A percentile compares a stretch with the other conserved stretches of the same genome.
These are phyloP conservation scores for Fusarium avenaceum DNA, from an alignment of 2,329 filamentous ascomycete genomes.

Conservation along the genomic window DNA sequence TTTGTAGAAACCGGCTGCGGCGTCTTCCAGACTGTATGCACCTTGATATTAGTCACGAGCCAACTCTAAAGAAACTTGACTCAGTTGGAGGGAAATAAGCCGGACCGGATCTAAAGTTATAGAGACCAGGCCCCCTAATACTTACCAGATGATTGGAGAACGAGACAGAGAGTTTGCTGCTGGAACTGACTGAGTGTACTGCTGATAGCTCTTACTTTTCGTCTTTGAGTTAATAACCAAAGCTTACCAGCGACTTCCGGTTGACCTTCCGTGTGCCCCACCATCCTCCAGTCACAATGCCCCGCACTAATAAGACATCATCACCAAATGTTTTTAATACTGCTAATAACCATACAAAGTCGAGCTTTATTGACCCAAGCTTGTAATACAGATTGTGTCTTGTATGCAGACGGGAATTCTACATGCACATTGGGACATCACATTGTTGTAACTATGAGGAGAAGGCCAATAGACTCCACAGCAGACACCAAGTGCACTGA, in stretches of 20 bases:
- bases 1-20: constrained; percentile 8
- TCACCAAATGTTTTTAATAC: background rate
- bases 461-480: background rate
- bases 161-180: background rate
- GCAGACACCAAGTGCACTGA: background rate
- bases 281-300: constrained; percentile 21
- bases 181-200: too few relatives aligned
- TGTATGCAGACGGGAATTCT: background rate
- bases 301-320: constrained; percentile 19
- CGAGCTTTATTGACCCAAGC: background rate
- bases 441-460: background rate
- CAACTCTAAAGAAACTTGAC: constrained; percentile 18
- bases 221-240: constrained; percentile 21
- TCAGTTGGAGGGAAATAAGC: constrained; percentile 8
- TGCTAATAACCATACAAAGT: background rate
- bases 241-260: constrained; percentile 31
- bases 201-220: background rate
- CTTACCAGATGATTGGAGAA: background rate
- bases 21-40: constrained; percentile 22
- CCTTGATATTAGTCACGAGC: constrained; percentile 35
- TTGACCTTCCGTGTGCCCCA: constrained; percentile 23
- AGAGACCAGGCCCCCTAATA: background rate
- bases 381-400: background rate
- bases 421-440: background rate
- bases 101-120: background rate